Evolutionary conservation across 2,329 filamentous ascomycete genomes (phyloP).

Genomic region (Neofusicoccum parvum): DNA sequence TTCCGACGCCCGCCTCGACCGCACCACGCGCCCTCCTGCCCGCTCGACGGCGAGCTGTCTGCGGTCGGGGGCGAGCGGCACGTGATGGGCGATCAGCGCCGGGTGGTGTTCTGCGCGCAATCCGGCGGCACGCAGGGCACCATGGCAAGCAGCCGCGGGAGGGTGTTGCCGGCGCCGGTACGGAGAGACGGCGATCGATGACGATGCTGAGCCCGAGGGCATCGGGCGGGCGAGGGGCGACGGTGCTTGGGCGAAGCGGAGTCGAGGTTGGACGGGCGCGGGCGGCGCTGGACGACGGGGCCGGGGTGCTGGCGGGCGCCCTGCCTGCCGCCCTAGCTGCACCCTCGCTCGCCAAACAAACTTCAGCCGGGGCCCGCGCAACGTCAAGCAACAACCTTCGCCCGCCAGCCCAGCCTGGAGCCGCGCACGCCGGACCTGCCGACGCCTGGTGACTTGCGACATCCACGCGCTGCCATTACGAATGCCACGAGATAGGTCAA

Average conservation of each 20-base stretch:
- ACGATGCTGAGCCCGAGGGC: background rate
- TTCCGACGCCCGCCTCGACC: too few relatives aligned
- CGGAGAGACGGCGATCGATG: background rate
- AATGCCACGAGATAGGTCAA: conserved; percentile 5
- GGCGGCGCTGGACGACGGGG: background rate
- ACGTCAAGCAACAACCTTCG: background rate
- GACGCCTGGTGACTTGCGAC: background rate
- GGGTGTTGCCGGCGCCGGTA: background rate
- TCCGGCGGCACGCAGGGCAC: background rate
- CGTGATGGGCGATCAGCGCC: background rate
- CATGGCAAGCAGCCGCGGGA: background rate
- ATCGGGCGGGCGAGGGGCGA: background rate
- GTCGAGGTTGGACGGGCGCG: background rate
- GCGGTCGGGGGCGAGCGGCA: background rate
- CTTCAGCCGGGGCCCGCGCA: background rate
- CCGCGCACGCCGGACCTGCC: too few relatives aligned
- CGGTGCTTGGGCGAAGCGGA: background rate
- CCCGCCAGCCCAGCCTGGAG: background rate
- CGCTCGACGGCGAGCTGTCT: too few relatives aligned
- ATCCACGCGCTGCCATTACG: background rate
- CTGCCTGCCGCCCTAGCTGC: too few relatives aligned
- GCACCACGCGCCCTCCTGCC: too few relatives aligned
- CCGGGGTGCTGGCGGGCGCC: too few relatives aligned
- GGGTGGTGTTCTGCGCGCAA: background rate
- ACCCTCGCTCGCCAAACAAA: background rate